These are phyloP conservation scores for Phaeophleospora eucalypticola DNA, from an alignment of 2,329 filamentous ascomycete genomes.

Conservation along the genomic window DNA sequence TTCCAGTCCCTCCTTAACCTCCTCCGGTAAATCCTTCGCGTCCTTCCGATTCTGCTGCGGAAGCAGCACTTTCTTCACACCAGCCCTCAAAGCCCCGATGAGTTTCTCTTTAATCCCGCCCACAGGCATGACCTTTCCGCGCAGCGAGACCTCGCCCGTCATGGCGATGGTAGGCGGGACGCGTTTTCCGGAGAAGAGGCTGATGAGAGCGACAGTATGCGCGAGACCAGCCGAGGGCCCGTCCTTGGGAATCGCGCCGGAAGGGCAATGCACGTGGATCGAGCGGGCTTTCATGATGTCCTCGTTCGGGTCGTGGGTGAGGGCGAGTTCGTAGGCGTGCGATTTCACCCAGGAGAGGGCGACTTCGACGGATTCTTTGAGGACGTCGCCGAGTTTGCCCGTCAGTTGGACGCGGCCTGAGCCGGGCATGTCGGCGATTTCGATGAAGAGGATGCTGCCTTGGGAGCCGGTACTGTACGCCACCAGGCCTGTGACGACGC, in stretches of 20 bases:
- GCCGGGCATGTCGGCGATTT: constrained; percentile 95
- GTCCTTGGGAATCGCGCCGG: constrained; percentile 92
- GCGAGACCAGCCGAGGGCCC: constrained; percentile 80
- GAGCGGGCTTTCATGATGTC: constrained; percentile 95
- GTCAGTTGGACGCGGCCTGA: constrained; percentile 89
- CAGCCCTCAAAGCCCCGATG: constrained; percentile 86
- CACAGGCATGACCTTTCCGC: constrained; percentile 87
- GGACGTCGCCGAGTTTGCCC: constrained; percentile 90
- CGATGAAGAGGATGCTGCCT: constrained; percentile 95
- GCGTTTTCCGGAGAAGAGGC: constrained; percentile 76
- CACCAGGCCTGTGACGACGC: constrained; percentile 92
- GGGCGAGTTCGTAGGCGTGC: constrained; percentile 83
- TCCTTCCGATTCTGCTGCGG: constrained; percentile 90
- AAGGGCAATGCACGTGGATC: constrained; percentile 94
- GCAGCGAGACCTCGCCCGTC: constrained; percentile 76
- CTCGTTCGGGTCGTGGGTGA: constrained; percentile 73
- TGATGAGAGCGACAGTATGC: constrained; percentile 89
- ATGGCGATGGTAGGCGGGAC: constrained; percentile 93
- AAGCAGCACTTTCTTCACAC: constrained; percentile 88
- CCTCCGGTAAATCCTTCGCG: constrained; percentile 80
- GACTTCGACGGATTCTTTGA: constrained; percentile 96
- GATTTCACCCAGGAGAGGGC: constrained; percentile 96
- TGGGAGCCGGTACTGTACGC: constrained; percentile 91
- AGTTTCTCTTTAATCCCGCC: constrained; percentile 99
- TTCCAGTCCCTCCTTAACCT: constrained; percentile 80